Evolutionary conservation across 441 rosid species (phyloP).

Genomic region (Metrosideros polymorpha): DNA sequence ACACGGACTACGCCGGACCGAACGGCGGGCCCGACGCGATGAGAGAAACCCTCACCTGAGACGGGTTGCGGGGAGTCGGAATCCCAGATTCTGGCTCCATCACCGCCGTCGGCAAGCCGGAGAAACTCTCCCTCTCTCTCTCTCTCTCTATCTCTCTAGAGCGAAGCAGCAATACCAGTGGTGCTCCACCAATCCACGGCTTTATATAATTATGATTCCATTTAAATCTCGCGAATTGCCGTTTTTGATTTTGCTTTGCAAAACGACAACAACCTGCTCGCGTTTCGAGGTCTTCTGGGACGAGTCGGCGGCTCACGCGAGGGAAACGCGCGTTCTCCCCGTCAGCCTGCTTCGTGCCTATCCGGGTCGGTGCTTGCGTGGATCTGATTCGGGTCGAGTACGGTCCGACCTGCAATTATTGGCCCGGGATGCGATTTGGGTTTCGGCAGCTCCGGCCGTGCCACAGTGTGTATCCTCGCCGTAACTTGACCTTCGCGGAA

Average conservation of each 20-base stretch:
- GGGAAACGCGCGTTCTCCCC: not conserved
- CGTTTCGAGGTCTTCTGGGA: not conserved
- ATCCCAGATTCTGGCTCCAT: slow-evolving; percentile 51
- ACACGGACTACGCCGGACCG: too few species aligned
- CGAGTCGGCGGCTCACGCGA: not conserved
- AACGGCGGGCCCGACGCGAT: too few species aligned
- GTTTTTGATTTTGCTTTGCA: too few species aligned
- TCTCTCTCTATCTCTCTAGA: not conserved
- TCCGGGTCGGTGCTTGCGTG: not conserved
- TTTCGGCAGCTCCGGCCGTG: not conserved
- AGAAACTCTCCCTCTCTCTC: not conserved
- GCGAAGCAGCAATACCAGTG: not conserved
- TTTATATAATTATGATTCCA: not conserved
- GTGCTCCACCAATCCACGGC: not conserved
- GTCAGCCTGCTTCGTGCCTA: not conserved
- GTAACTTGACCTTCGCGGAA: not conserved
- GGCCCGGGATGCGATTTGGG: not conserved
- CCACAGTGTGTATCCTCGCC: not conserved
- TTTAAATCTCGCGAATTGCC: not conserved
- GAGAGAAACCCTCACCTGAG: slow-evolving; percentile 24
- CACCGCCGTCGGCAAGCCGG: not conserved
- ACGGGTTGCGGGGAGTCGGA: slow-evolving; percentile 26
- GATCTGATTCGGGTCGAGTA: not conserved
- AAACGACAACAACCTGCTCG: not conserved
- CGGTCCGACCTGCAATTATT: not conserved